Evolutionary conservation across 257 asterid species (phyloP).

Genomic region (Henckelia pumila): DNA sequence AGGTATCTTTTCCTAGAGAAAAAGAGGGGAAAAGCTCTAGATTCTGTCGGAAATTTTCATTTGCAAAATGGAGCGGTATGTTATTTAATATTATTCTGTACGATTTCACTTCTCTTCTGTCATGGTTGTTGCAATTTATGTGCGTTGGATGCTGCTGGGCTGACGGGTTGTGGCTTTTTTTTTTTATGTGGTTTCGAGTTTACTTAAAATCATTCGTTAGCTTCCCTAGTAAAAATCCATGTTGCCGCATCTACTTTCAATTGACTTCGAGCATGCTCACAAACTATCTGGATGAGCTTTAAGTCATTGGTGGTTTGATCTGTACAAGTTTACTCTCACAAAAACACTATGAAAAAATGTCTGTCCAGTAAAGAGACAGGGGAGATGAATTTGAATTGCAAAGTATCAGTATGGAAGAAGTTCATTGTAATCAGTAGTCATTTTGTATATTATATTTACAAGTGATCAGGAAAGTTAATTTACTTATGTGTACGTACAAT

Average conservation of each 20-base stretch:
- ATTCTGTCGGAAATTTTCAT: conserved; percentile 95
- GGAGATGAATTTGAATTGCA: not conserved
- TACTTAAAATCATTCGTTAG: not conserved
- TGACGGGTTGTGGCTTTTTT: not conserved
- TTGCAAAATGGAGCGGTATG: conserved; percentile 97
- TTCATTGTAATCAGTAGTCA: not conserved
- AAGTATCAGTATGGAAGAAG: not conserved
- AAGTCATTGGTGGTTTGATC: not conserved
- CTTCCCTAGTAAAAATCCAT: not conserved
- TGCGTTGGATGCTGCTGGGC: not conserved
- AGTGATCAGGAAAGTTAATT: conserved; percentile 80
- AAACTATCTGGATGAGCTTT: not conserved
- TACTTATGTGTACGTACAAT: not conserved
- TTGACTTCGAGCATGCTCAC: not conserved
- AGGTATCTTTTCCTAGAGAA: conserved; percentile 91
- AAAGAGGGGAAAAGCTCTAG: conserved; percentile 91
- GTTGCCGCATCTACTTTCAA: not conserved
- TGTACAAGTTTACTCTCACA: not conserved
- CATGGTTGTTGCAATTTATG: not conserved
- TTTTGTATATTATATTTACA: conserved; percentile 24
- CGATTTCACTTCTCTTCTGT: not conserved
- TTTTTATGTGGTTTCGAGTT: not conserved
- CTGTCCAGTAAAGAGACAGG: not conserved
- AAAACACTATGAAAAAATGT: not conserved
- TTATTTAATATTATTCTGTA: conserved; percentile 24